These are phyloP conservation scores for Colletotrichum simmondsii DNA, from an alignment of 2,329 filamentous ascomycete species.

Conservation along the genomic window DNA sequence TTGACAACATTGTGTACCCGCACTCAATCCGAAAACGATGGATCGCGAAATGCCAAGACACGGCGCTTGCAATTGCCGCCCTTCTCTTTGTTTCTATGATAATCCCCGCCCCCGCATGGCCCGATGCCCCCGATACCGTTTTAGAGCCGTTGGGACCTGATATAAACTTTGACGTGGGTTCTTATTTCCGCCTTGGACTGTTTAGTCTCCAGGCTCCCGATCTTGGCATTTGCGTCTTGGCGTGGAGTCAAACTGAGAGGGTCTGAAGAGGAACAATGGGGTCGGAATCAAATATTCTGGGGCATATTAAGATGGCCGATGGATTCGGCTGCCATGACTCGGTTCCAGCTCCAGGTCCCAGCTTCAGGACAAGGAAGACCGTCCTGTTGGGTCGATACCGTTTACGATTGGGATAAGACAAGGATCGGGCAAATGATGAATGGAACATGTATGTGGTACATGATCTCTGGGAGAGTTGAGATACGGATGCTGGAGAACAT, in stretches of 20 bases:
- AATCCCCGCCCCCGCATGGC: not conserved
- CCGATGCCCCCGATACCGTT: not conserved
- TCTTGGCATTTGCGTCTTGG: too few species aligned
- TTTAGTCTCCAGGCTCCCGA: too few species aligned
- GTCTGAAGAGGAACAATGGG: too few species aligned
- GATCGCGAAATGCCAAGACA: not conserved
- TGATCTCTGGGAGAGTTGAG: too few species aligned
- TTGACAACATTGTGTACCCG: not conserved
- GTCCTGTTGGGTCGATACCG: not conserved
- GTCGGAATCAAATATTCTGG: not conserved
- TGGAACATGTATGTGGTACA: too few species aligned
- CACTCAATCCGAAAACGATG: not conserved
- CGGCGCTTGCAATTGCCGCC: slow-evolving; percentile 20
- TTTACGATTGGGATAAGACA: not conserved
- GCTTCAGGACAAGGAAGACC: not conserved
- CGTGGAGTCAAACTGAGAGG: too few species aligned
- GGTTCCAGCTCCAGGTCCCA: not conserved
- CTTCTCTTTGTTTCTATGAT: not conserved
- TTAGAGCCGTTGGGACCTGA: too few species aligned
- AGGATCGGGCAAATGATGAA: not conserved
- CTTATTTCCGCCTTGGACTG: too few species aligned
- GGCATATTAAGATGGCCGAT: not conserved
- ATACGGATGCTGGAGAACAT: not conserved
- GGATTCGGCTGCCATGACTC: not conserved
- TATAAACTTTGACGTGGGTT: not conserved